phyloP scores from a whole-genome alignment of 2,329 filamentous ascomycete species.

The Epichloe elymi region DNA sequence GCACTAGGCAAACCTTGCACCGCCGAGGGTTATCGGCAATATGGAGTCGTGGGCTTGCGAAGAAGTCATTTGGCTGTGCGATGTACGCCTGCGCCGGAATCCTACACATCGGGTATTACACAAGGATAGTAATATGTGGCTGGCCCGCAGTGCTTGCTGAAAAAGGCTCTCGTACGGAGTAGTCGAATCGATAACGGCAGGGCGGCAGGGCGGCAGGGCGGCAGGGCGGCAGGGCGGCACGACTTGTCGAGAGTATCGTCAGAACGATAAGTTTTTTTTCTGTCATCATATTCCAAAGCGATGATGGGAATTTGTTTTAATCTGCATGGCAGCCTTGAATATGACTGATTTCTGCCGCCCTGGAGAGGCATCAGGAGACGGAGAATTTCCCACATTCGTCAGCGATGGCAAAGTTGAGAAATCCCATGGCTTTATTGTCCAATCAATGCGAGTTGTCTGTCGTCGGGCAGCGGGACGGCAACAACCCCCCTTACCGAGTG shows the following conservation, averaged over 20 bases:
- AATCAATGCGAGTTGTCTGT: too few relatives aligned
- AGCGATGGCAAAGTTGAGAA: slow-evolving; percentile 4
- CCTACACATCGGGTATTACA: neutral
- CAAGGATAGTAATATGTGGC: neutral
- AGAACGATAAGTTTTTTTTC: too few relatives aligned
- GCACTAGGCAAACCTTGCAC: neutral
- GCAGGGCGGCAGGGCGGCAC: too few relatives aligned
- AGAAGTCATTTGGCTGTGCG: neutral
- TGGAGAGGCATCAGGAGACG: neutral
- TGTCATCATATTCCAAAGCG: too few relatives aligned
- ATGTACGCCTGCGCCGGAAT: neutral
- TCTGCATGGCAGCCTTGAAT: too few relatives aligned
- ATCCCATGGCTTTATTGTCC: neutral
- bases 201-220: too few relatives aligned
- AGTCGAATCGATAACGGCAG: neutral
- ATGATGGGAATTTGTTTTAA: too few relatives aligned
- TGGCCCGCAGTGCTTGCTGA: neutral
- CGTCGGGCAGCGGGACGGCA: too few relatives aligned
- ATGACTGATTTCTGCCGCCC: too few relatives aligned
- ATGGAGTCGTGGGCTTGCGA: neutral
- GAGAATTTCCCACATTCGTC: neutral
- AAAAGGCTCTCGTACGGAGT: neutral
- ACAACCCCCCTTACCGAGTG: neutral
- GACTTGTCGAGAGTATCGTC: too few relatives aligned
- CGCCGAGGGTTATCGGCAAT: neutral